Percentiles rank a stretch among this genome's conserved stretches.
Evolutionary conservation across 805 yeast species (phyloP).

Genomic region (Ogataea nonfermentans): DNA sequence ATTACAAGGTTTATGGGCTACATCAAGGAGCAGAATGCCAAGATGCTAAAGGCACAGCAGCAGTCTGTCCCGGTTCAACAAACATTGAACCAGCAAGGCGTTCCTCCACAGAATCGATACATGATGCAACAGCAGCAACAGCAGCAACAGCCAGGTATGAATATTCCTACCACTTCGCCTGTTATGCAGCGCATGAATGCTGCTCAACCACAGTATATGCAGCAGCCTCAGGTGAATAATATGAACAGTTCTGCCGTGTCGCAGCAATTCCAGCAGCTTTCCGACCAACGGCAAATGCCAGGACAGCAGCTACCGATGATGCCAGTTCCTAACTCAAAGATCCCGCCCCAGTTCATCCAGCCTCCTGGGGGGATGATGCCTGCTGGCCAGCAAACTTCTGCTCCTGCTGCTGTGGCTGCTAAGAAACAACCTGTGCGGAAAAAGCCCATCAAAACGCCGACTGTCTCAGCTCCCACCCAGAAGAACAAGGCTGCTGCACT

Average conservation of each 20-base stretch:
- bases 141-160: conserved; percentile 12
- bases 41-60: conserved; percentile 26
- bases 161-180: conserved; percentile 8
- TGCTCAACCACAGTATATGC: conserved; percentile 14
- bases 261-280: conserved; percentile 27
- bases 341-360: conserved; percentile 20
- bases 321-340: conserved; percentile 11
- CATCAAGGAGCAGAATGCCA: conserved; percentile 55
- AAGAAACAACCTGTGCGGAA: conserved; percentile 27
- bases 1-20: conserved; percentile 72
- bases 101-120: conserved; percentile 23
- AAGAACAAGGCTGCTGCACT: conserved; percentile 17
- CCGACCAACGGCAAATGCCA: conserved; percentile 22
- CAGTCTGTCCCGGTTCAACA: conserved; percentile 20
- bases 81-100: conserved; percentile 14
- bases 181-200: conserved; percentile 14
- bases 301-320: conserved; percentile 20
- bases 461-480: conserved; percentile 17
- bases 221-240: conserved; percentile 12
- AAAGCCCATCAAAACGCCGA: conserved; percentile 18
- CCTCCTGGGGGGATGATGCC: conserved; percentile 13
- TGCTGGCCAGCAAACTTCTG: conserved; percentile 15
- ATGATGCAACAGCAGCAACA: conserved; percentile 17
- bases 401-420: conserved; percentile 13
- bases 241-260: conserved; percentile 21